These are phyloP conservation scores for Xylaria sp. DNA, from an alignment of 2,329 filamentous ascomycete genomes.

Conservation along the genomic window DNA sequence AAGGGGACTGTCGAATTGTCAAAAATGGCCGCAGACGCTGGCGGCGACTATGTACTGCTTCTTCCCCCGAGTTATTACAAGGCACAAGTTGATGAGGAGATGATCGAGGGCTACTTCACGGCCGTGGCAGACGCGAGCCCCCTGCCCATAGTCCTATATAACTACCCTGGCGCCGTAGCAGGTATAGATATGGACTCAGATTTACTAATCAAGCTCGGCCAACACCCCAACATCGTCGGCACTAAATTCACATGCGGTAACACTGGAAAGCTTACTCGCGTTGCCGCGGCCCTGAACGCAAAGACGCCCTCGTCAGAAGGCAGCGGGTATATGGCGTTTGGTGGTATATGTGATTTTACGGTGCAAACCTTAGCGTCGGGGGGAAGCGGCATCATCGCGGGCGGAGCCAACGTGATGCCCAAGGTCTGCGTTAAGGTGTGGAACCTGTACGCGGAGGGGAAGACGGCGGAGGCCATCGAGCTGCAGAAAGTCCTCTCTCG, in stretches of 20 bases:
- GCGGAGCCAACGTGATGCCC: slow-evolving; percentile 85
- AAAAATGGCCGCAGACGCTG: slow-evolving; percentile 72
- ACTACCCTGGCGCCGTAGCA: slow-evolving; percentile 87
- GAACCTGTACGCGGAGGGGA: slow-evolving; percentile 78
- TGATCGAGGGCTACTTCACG: slow-evolving; percentile 78
- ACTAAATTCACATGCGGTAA: slow-evolving; percentile 94
- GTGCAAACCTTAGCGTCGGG: slow-evolving; percentile 82
- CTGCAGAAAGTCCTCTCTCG: slow-evolving; percentile 82
- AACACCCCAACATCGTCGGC: slow-evolving; percentile 85
- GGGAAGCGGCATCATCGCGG: slow-evolving; percentile 85
- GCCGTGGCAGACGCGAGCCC: slow-evolving; percentile 80
- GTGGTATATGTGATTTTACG: slow-evolving; percentile 89
- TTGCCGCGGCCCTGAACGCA: slow-evolving; percentile 77
- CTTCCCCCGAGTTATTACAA: slow-evolving; percentile 88
- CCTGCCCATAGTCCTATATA: slow-evolving; percentile 86
- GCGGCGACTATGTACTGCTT: slow-evolving; percentile 82
- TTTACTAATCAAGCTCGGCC: slow-evolving; percentile 80
- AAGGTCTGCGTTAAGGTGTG: slow-evolving; percentile 83
- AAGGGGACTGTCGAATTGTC: slow-evolving; percentile 81
- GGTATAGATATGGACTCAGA: slow-evolving; percentile 93
- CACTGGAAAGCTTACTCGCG: slow-evolving; percentile 87
- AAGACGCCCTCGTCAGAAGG: slow-evolving; percentile 70
- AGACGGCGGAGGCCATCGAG: slow-evolving; percentile 77
- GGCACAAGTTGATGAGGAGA: slow-evolving; percentile 77
- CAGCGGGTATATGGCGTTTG: slow-evolving; percentile 84